These are phyloP conservation scores for Diaporthe humulicola DNA, from an alignment of 2,329 filamentous ascomycete species.

Conservation along the genomic window DNA sequence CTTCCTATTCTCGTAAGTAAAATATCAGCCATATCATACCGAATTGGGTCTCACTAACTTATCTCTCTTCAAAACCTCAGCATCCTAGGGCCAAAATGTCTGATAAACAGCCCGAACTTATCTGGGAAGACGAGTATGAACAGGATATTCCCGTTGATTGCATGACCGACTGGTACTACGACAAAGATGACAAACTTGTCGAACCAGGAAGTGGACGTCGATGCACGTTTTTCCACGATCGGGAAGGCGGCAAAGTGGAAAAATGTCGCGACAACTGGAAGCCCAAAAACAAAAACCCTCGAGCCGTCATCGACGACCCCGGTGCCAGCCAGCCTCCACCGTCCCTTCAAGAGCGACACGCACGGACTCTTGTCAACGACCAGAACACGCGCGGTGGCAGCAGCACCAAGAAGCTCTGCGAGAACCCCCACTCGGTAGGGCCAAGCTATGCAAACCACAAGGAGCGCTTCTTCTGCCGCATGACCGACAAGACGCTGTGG, in stretches of 20 bases:
- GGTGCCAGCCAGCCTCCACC: too few relatives aligned
- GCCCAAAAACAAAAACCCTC: background rate
- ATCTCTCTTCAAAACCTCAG: background rate
- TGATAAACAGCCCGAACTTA: background rate
- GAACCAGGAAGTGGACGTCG: background rate
- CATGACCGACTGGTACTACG: constrained; percentile 20
- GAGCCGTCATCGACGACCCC: background rate
- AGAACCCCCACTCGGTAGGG: constrained; percentile 4
- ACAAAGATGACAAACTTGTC: background rate
- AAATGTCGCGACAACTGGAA: background rate
- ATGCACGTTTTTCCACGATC: background rate
- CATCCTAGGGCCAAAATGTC: background rate
- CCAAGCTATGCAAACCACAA: constrained; percentile 20
- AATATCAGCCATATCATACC: too few relatives aligned
- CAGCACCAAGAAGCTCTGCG: background rate
- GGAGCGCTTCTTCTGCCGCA: constrained; percentile 16
- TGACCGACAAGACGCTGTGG: constrained; percentile 30
- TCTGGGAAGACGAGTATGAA: background rate
- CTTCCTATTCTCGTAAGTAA: background rate
- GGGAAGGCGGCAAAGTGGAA: background rate
- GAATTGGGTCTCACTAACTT: background rate
- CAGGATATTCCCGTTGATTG: background rate
- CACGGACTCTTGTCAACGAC: constrained; percentile 9
- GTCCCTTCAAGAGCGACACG: background rate
- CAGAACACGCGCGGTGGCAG: background rate